Percentiles rank a stretch among this genome's conserved stretches.
Evolutionary conservation across 257 asterid species (phyloP).

Genomic region (Penstemon davidsonii): DNA sequence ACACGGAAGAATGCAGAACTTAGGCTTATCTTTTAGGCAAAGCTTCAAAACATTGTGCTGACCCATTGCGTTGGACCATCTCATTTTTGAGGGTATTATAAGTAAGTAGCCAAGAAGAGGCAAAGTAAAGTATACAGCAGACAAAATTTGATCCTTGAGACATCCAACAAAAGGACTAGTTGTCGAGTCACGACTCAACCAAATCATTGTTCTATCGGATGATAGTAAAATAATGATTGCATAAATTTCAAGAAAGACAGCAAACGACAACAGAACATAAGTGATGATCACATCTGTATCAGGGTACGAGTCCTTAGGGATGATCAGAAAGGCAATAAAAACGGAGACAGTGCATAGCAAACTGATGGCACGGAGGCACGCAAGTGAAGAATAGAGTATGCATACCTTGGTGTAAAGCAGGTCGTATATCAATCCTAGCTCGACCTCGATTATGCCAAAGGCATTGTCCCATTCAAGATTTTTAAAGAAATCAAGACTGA

Average conservation of each 20-base stretch:
- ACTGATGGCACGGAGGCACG: slow-evolving; percentile 3
- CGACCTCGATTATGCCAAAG: slow-evolving; percentile 37
- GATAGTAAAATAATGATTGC: slow-evolving; percentile 12
- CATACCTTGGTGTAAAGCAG: slow-evolving; percentile 34
- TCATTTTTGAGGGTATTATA: slow-evolving; percentile 20
- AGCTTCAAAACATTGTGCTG: slow-evolving; percentile 30
- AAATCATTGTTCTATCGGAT: slow-evolving; percentile 22
- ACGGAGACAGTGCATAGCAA: slow-evolving; percentile 4
- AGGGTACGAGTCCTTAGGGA: neutral
- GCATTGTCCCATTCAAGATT: slow-evolving; percentile 18
- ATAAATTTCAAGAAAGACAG: slow-evolving; percentile 30
- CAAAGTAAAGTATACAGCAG: neutral
- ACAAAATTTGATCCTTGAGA: neutral
- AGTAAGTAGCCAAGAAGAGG: slow-evolving; percentile 1
- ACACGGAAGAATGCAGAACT: neutral
- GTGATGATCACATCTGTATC: slow-evolving; percentile 25
- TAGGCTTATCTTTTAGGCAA: slow-evolving; percentile 23
- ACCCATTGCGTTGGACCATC: slow-evolving; percentile 41
- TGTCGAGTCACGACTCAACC: slow-evolving; percentile 5
- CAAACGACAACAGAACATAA: slow-evolving; percentile 27
- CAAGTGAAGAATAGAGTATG: slow-evolving; percentile 3
- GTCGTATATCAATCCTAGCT: slow-evolving; percentile 36
- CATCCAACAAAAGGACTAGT: neutral
- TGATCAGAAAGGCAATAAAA: slow-evolving; percentile 3
- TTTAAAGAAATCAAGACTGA: slow-evolving; percentile 24